These are phyloP conservation scores for Candida arabinofermentans DNA, from an alignment of 805 yeast genomes.

Conservation along the genomic window DNA sequence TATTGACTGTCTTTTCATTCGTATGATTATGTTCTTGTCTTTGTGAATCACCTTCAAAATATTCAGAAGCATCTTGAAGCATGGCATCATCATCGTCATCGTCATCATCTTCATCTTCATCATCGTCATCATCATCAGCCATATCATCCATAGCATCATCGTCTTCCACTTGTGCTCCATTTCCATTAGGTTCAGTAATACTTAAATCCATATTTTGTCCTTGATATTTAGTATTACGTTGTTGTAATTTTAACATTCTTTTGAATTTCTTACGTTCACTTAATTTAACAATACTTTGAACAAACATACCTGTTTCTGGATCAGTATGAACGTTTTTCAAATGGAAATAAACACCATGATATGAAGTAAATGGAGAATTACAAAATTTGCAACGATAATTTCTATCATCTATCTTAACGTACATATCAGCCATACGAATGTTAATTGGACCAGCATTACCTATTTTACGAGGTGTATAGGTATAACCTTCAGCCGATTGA, in stretches of 20 bases:
- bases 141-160: neutral
- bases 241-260: neutral
- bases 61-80: neutral
- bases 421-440: conserved; percentile 16
- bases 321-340: conserved; percentile 18
- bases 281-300: conserved; percentile 8
- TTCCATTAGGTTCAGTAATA: too few relatives aligned
- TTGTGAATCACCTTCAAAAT: neutral
- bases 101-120: neutral
- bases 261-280: conserved; percentile 7
- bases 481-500: neutral
- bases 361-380: conserved; percentile 14
- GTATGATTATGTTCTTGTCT: neutral
- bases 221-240: neutral
- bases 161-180: too few relatives aligned
- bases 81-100: neutral
- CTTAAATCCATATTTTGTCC: too few relatives aligned
- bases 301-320: conserved; percentile 15
- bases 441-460: conserved; percentile 14
- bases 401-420: conserved; percentile 11
- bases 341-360: conserved; percentile 25
- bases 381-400: conserved; percentile 17
- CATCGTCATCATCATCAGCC: neutral
- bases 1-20: too few relatives aligned
- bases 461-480: conserved; percentile 4